Base-by-base conservation (phyloP, 1,284 basidiomycete genomes). In the Coniferiporia sulphurascens region DNA sequence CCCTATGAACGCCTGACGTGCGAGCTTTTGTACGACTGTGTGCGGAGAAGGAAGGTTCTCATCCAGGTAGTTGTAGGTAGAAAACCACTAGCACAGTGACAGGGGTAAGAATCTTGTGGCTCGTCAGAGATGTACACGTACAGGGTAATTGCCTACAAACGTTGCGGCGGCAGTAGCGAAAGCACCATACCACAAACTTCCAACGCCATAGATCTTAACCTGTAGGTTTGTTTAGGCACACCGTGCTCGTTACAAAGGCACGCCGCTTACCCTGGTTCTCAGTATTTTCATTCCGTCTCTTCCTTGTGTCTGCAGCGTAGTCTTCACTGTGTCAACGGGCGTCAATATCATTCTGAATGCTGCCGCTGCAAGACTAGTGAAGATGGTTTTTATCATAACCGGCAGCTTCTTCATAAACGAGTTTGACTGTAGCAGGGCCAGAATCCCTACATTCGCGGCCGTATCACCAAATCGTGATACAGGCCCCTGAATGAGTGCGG, bases 291-390 rank as follows among this genome's bases (percentile, higher is more conserved):
- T 73, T 0, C 91, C 93, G 0, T 74, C 72, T 61, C 78, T 83
- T 5, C 93, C 93, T 69, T 94, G 87, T 0, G 93, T 91, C 73
- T 96, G 93, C 75, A 95, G 76, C 0, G 92, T 95, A 6, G 93
- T 96, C 80, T 96, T 95, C 63, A 95, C 70, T 0, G 93, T 94
- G 72, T 96, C 93, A 55, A 95, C 81, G 0, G 93, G 93, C 0
- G 91, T 95, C 46, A 95, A 74, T 13, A 88, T 75, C 83, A 95
- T 95, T 45, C 91, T 76, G 71, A 94, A 93, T 9, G 76, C 76
- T 0, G 93, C 91, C 0, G 91, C 87, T 0, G 85, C 82, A 36
- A 86, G 52, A 4, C 82, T 83, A 0, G 86, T 86, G 65, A 91
- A 89, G n/a, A 83, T 67, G 0, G 89, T 87, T 74, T 93, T 84